Base-by-base conservation (phyloP, 192 early-diverging fungal genomes). In the Entomortierella parvispora region DNA sequence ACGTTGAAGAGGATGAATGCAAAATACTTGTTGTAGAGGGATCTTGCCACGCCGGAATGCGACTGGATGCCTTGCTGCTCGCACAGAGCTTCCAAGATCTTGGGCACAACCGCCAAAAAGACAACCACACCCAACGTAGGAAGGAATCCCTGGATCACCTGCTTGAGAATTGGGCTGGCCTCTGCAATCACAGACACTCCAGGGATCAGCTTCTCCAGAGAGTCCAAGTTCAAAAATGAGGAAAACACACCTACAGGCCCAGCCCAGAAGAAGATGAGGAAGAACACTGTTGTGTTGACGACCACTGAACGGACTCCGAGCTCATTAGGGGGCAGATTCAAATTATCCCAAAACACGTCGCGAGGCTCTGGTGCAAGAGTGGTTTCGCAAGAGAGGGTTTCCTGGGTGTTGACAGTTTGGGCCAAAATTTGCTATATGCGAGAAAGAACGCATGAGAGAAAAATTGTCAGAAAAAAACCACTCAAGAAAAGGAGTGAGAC, bases 1-100 rank as follows among this genome's bases (percentile, higher is more conserved):
- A 93, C 87, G 79, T 92, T 95, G 71, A 91, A 82, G 22, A 95
- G 71, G 59, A 92, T 84, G 56, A 92, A 95, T 29, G 89, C 88
- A 69, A 92, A 95, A 70, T 89, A 85, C 68, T 91, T 91, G 61
- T 83, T 82, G 66, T 86, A 82, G 23, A 88, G 37, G 9, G 72
- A 62, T 17, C 72, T 58, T 5, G 33, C 59, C 1, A 82, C 67
- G 58, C 65, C 82, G 23, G 83, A 83, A 17, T 79, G 79, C 11
- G 81, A 77, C 20, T 80, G 69, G 20, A 86, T 81, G 1, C 85
- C 85, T 75, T 86, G 81, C 11, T 71, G 47, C 11, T 68, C 56
- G 46, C 85, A 79, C 4, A 86, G 58, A 20, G 59, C 72, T 59
- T 88, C 80, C 50, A 95, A 70, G n/a, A 93, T 83, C 71, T 85